Evolutionary conservation across 2,329 filamentous ascomycete genomes (phyloP), one percentile per base, ranked within the genome.

Genomic region (Trichoderma brevicompactum): DNA sequence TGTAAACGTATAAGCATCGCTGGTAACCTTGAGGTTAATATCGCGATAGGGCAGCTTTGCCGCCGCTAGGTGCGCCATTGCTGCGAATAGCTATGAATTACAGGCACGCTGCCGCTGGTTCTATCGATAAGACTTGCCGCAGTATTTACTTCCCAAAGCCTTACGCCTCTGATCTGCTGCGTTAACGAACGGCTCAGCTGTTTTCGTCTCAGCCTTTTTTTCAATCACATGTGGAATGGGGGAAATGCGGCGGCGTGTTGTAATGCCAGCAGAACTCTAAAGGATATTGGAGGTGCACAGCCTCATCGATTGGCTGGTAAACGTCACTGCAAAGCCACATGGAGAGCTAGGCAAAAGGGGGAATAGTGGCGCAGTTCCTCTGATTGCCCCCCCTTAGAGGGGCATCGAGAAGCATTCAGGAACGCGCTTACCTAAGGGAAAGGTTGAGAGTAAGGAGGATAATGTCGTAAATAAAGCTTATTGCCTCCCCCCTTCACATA

Each of bases 1-100:
- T 44, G 92, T 94, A 79, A 99, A 99, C 72, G 93, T 92, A 83
- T 99, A 99, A 76, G 95, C 90, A 73, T 94, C 92, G 72, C 92
- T 85, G 60, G 94, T 93, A 70, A 93, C 91, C 79, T 96, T 93
- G 77, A 99, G 88, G 78, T 98, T 99, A 82, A 98, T 96, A 82
- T 99, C 95, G 76, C 94, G 88, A 80, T 94, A 99, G 23, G 94
- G 95, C 71, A 87, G 79, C 69, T 77, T 75, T 58, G 75, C 69
- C 62, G 72, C 71, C 43, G 74, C 74, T 43, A 79, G 71, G 65
- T 77, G 74, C 65, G 78, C 76, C 79, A 81, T 81, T 55, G 63
- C 54, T 40, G 54, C 41, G 52, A 32, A 41, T 17, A 38, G 44
- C 34, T 55, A n/a, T 53, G 12, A 5, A 28, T 12, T 46, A 46